Evolutionary conservation across 495 filamentous ascomycete species (phyloP).

Genomic region (Penicillium cosmopolitanum): DNA sequence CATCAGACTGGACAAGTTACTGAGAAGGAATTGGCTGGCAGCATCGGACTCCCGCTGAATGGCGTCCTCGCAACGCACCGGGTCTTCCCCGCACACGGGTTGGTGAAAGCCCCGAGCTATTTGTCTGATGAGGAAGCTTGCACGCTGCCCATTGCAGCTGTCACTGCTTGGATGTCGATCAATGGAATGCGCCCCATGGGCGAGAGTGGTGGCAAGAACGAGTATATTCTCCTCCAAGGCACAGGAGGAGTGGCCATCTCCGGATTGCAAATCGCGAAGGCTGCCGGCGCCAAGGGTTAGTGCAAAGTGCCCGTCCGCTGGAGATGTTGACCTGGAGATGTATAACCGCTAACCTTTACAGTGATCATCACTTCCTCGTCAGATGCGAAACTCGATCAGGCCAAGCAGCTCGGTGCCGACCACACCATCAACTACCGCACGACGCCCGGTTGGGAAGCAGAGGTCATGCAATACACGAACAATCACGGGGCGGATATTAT

Average conservation of each 20-base stretch:
- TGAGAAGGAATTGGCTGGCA: slow-evolving; percentile 46
- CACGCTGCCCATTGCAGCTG: slow-evolving; percentile 68
- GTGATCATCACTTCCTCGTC: slow-evolving; percentile 79
- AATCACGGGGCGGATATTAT: slow-evolving; percentile 69
- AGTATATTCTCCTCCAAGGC: slow-evolving; percentile 74
- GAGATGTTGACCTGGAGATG: not conserved
- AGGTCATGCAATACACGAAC: slow-evolving; percentile 63
- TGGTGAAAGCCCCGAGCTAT: slow-evolving; percentile 66
- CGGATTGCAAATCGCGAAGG: slow-evolving; percentile 79
- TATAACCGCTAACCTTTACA: slow-evolving; percentile 13
- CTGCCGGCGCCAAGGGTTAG: slow-evolving; percentile 66
- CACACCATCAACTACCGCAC: slow-evolving; percentile 71
- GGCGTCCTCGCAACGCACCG: slow-evolving; percentile 73
- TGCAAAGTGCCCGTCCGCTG: not conserved
- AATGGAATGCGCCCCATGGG: slow-evolving; percentile 65
- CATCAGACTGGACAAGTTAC: slow-evolving; percentile 67
- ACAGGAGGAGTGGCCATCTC: slow-evolving; percentile 81
- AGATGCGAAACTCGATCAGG: slow-evolving; percentile 61
- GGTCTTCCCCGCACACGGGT: slow-evolving; percentile 64
- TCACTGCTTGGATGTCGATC: slow-evolving; percentile 83
- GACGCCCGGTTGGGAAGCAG: slow-evolving; percentile 67
- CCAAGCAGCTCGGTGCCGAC: slow-evolving; percentile 63
- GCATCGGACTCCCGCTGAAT: slow-evolving; percentile 67
- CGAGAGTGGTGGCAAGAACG: slow-evolving; percentile 63
- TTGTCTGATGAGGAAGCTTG: slow-evolving; percentile 65